Conservation (phyloP, 805 yeast species). For the Jamesozyma piceae region DNA sequence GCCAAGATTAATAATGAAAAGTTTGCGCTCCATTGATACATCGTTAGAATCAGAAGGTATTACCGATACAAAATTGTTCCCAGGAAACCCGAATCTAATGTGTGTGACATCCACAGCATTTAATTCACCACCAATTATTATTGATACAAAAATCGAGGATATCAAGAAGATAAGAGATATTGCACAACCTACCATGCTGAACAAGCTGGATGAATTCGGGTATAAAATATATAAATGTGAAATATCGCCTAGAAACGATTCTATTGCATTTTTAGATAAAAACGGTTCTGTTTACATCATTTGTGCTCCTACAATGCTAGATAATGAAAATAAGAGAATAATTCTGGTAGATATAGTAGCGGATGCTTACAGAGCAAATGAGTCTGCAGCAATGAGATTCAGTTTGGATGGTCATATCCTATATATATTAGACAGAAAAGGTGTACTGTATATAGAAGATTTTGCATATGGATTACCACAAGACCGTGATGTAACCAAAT, state of each 20-base stretch:
- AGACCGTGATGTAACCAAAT: conserved; percentile 54
- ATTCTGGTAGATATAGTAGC: conserved; percentile 65
- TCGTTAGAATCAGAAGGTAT: conserved; percentile 81
- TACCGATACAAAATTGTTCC: conserved; percentile 68
- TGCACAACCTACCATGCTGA: conserved; percentile 51
- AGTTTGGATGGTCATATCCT: conserved; percentile 76
- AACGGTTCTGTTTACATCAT: conserved; percentile 68
- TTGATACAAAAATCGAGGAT: conserved; percentile 52
- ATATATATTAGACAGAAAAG: conserved; percentile 71
- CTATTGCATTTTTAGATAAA: conserved; percentile 70
- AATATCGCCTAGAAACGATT: conserved; percentile 79
- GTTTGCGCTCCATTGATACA: conserved; percentile 52
- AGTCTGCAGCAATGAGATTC: conserved; percentile 71
- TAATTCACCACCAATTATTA: conserved; percentile 55
- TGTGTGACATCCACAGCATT: conserved; percentile 52
- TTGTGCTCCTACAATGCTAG: conserved; percentile 50
- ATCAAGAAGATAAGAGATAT: conserved; percentile 33
- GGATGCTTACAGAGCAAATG: conserved; percentile 59
- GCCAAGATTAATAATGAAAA: conserved; percentile 61
- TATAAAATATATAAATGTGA: conserved; percentile 63
- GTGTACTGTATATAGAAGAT: conserved; percentile 68
- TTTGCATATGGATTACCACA: conserved; percentile 80
- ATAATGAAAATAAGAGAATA: conserved; percentile 42
- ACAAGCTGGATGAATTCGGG: conserved; percentile 73
- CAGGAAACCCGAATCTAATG: conserved; percentile 48